Evolutionary conservation across 106 monocot genomes (phyloP), one percentile per base, ranked within the genome.

Genomic region (Phalaenopsis equestris): DNA sequence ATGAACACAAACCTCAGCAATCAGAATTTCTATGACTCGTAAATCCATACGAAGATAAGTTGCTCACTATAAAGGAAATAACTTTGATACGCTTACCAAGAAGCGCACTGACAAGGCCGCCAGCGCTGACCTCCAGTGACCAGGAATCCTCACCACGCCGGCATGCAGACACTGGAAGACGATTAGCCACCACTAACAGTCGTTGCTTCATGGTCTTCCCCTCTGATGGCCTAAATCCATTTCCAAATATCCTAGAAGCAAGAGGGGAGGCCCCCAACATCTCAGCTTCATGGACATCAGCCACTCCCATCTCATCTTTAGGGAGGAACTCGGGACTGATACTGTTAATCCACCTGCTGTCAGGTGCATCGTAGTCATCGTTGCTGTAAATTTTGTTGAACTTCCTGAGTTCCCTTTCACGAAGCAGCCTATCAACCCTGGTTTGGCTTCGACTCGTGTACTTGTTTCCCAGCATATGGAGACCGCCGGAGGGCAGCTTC

Each of bases 91-190:
- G 41, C 78, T 87, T 76, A 89, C 97, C 92, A 55, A 94, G 92
- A 61, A 98, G 90, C 68, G 97, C 97, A 72, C 92, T 94, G 57
- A 98, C 97, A 3, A 98, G 84, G 15, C 97, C 97, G 16, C 97
- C 97, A 19, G 92, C 97, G 72, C 97, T 98, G 55, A 98, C 91
- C 80, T 98, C 97, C 57, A 98, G 78, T n/a, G 94, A 89, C 97
- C 97, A 98, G 14, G 86, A 85, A 48, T 94, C 94, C 78, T 92
- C 94, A 16, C 97, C 97, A 24, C 84, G 79, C 75, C 97, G 81
- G 39, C 89, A 89, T 15, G 97, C 97, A 3, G 97, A 98, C 1
- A 98, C 97, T 0, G 97, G 97, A 64, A 98, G 79, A 75, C 97
- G 79, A 75, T 98, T 98, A 0, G 97, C 97, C 49, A 98, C 97